Conservation (phyloP, 768 basidiomycete species). For the Chalciporus chontae region DNA sequence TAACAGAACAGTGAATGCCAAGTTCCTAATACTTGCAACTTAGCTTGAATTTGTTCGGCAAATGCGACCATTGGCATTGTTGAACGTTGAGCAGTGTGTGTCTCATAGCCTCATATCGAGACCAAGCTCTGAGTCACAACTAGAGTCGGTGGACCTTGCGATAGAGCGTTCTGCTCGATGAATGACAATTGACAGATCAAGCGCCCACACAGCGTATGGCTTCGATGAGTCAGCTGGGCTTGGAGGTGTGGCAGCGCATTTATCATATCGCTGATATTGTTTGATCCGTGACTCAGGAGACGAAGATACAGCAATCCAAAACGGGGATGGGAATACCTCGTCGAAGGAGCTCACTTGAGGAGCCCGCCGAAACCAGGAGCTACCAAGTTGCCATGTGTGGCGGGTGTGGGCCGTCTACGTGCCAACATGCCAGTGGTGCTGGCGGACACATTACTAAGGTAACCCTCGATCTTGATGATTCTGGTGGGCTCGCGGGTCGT, state of each 20-base stretch:
- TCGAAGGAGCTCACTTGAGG: background rate
- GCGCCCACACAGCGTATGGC: background rate
- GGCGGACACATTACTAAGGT: background rate
- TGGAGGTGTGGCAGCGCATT: background rate
- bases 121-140: background rate
- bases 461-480: background rate
- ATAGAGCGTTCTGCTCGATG: background rate
- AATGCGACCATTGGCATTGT: background rate
- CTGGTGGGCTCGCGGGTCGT: background rate
- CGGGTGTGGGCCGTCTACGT: background rate
- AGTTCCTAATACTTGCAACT: background rate
- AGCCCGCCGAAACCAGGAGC: background rate
- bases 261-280: background rate
- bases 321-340: background rate
- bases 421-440: background rate
- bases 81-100: background rate
- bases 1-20: background rate
- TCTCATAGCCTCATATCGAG: background rate
- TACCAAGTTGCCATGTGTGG: background rate
- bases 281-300: background rate
- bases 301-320: background rate
- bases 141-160: background rate
- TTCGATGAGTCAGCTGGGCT: background rate
- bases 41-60: background rate
- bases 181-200: background rate